phyloP scores from a whole-genome alignment of 23 red algal genomes.

The Agarophyton chilense region DNA sequence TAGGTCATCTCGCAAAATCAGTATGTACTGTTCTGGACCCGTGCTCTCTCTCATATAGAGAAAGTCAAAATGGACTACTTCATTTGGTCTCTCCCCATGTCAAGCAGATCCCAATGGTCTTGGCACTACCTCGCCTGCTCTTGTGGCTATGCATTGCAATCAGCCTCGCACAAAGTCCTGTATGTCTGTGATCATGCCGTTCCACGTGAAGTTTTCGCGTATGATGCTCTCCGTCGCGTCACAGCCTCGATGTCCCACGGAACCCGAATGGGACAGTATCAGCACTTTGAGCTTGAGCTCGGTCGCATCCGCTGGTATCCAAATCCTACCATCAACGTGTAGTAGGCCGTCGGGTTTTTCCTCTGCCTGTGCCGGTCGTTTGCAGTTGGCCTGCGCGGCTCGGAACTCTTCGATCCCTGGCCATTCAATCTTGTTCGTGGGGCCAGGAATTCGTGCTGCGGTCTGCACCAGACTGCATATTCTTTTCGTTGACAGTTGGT shows the following conservation, averaged over 20 bases:
- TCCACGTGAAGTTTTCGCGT: constrained; percentile 10
- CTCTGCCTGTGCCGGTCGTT: not conserved
- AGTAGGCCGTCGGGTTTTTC: not conserved
- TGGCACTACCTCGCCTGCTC: too few species aligned
- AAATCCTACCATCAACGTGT: not conserved
- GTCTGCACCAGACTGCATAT: not conserved
- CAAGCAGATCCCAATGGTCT: too few species aligned
- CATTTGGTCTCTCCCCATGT: too few species aligned
- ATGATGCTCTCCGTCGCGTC: constrained; percentile 21
- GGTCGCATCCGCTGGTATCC: not conserved
- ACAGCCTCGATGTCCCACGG: constrained; percentile 16
- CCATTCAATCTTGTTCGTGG: not conserved
- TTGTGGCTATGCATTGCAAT: too few species aligned
- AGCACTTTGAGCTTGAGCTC: not conserved
- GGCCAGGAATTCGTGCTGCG: not conserved
- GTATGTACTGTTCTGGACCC: too few species aligned
- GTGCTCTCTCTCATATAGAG: too few species aligned
- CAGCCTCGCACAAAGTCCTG: constrained; percentile 16
- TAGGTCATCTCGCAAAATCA: too few species aligned
- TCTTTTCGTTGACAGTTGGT: not conserved
- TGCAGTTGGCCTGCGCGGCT: not conserved
- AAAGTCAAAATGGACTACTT: too few species aligned
- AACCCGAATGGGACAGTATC: constrained; percentile 17
- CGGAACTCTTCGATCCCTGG: not conserved
- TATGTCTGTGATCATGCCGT: not conserved